A percentile compares a stretch with the other conserved stretches of the same genome.
Conservation (phyloP, 305 asterid genomes). For the Ruellia speciosa region DNA sequence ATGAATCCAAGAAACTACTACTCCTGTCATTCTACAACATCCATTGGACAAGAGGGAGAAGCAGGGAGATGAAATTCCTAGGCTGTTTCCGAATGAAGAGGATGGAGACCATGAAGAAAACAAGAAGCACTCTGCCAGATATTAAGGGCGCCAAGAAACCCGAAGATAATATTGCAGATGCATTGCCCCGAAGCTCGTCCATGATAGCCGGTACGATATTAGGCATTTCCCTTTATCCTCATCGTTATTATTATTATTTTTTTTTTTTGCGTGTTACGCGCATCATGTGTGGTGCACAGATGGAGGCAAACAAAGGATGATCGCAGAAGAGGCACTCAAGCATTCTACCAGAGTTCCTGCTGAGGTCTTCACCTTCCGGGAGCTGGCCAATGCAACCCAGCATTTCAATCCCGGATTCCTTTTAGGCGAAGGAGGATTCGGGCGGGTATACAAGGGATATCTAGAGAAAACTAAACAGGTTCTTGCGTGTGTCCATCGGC, state of each 20-base stretch:
- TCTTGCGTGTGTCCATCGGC: background rate
- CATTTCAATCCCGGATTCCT: constrained; percentile 62
- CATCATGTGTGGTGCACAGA: constrained; percentile 26
- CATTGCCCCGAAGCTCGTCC: constrained; percentile 51
- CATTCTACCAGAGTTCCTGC: constrained; percentile 48
- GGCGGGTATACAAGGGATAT: constrained; percentile 71
- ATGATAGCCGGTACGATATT: constrained; percentile 22
- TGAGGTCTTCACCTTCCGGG: constrained; percentile 70
- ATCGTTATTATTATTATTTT: too few relatives aligned
- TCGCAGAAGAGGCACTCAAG: constrained; percentile 42
- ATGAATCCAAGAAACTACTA: background rate
- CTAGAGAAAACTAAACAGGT: constrained; percentile 56
- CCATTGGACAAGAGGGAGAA: constrained; percentile 1
- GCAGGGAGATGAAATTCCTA: constrained; percentile 43
- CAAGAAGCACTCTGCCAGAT: constrained; percentile 46
- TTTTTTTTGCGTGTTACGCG: background rate
- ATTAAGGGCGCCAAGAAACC: constrained; percentile 16
- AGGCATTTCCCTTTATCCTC: background rate
- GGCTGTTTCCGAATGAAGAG: constrained; percentile 36
- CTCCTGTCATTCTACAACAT: background rate
- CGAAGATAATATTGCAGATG: constrained; percentile 14
- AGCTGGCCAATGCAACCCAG: constrained; percentile 64
- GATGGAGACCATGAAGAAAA: constrained; percentile 40
- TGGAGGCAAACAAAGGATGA: constrained; percentile 39
- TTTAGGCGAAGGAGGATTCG: constrained; percentile 84